Evolutionary conservation across 768 basidiomycete species (phyloP).

Genomic region (Mrakia blollopis): DNA sequence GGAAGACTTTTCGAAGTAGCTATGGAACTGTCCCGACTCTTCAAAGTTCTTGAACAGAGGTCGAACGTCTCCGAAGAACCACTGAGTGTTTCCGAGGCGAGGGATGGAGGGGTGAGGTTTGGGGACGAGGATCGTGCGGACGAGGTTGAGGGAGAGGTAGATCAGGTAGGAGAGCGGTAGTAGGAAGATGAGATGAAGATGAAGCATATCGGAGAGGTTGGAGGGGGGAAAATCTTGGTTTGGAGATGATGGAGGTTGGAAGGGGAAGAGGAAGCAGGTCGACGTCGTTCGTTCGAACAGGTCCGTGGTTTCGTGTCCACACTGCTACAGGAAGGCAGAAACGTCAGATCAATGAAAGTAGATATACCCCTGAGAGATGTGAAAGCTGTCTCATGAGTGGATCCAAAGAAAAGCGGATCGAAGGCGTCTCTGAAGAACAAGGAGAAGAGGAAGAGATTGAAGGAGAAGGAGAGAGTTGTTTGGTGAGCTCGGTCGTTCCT

Average conservation of each 20-base stretch:
- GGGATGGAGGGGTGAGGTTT: background rate
- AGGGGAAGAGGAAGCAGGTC: too few relatives aligned
- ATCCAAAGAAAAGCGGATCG: too few relatives aligned
- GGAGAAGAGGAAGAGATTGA: too few relatives aligned
- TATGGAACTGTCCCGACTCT: background rate
- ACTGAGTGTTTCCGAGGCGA: background rate
- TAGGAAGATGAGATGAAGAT: background rate
- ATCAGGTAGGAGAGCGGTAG: background rate
- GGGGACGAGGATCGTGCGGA: background rate
- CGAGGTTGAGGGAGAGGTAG: background rate
- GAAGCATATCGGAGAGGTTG: background rate
- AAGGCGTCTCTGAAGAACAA: too few relatives aligned
- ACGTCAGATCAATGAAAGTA: too few relatives aligned
- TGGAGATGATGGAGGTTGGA: background rate
- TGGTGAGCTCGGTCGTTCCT: too few relatives aligned
- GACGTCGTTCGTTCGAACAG: too few relatives aligned
- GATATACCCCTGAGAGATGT: too few relatives aligned
- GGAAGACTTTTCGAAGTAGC: background rate
- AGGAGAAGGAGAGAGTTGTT: too few relatives aligned
- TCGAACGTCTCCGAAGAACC: background rate
- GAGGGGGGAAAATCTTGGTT: background rate
- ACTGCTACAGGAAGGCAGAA: too few relatives aligned
- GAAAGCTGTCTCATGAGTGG: too few relatives aligned
- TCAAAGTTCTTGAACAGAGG: background rate
- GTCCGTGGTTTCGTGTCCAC: too few relatives aligned